Base-by-base conservation (phyloP, 2,329 filamentous ascomycete genomes). In the Paracoccidioides brasiliensis region DNA sequence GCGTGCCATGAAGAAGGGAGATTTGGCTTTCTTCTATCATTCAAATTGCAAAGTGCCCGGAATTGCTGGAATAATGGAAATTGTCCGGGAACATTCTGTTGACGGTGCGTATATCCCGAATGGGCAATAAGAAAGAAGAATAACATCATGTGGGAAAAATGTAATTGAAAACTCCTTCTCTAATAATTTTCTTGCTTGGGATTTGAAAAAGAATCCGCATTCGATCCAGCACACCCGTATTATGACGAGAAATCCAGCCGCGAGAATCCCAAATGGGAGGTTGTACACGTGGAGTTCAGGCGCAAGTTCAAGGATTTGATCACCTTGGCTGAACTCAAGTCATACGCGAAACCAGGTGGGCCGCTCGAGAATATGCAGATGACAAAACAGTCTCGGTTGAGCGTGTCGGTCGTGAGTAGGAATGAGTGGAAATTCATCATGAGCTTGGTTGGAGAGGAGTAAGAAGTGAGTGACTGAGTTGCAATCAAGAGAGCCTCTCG, bases 1-100 rank as follows among this genome's bases (percentile, higher is more conserved):
- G 73, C 82, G 88, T 35, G 81, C 83, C 7, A 98, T 98, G 93
- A 90, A 88, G 64, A 83, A 84, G 55, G 90, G 90, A 52, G 93
- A 98, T 66, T 77, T 90, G 37, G 90, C 90, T 32, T 97, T 98
- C 74, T 97, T 98, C 74, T 97, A 97, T 68, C 91, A 96, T 71
- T 95, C 88, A 49, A 95, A 93, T 64, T 93, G 88, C 72, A 95
- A 94, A 68, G 80, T 85, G 30, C 90, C 90, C 0, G 91, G 88
- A 2, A 89, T 97, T 50, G 89, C 85, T 1, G 90, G 90, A 1
- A 81, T 85, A 15, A 90, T 95, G 86, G 86, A 93, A 64, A 86
- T 98, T 59, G 90, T 94, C 14, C 78, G 81, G 60, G 90, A 95
- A 67, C 86, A 88, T 61, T 84, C 85, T 2, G 79, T 88, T 7